Base-by-base conservation (phyloP, 1,139 yeast genomes). In the Kluyveromyces sp. region DNA sequence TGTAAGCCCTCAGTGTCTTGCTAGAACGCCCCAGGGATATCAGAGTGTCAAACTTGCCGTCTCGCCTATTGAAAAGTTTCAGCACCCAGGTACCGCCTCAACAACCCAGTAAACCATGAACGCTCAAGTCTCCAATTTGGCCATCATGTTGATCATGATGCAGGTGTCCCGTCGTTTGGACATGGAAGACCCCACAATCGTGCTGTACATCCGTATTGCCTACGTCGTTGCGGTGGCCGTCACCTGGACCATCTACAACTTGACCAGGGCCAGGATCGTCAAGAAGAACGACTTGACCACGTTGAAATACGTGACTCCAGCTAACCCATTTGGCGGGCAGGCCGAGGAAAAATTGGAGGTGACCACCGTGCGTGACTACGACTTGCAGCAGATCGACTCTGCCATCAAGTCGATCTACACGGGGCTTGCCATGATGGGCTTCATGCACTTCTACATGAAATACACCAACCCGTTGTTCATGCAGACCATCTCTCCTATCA, bases 361-460 rank as follows among this genome's bases (percentile, higher is more conserved):
- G 52, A 88, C 96, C 58, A 88, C 97, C 44, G 88, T 88, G 53
- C 87, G 80, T 73, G 96, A 92, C 58, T 94, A 92, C 71, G 99
- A 92, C 67, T 75, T 87, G 64, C 75, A 80, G 65, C 96, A 92
- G 71, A 76, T 89, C 52, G 81, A 84, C 64, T 49, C 77, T 42
- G 82, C 87, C 51, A 77, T 89, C 67, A 86, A 84, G 70, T 75
- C 94, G 52, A 77, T 88, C 54, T 81, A 83, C 74, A 84, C 94
- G 54, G 86, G 95, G 51, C 67, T 88, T 58, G 96, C 95, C 60
- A 89, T 94, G 96, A 89, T 94, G 94, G 96, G 83, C 29, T 85
- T 92, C 80, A 89, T 92, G 97, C 98, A 92, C 69, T 60, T 92
- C 51, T 92, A 92, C 80, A 82, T 94, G 95, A 85, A 88, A 70